Percentiles rank a stretch among this genome's conserved stretches.
These are phyloP conservation scores for Hirschfeldia incana DNA, from an alignment of 345 rosid species.

Conservation along the genomic window DNA sequence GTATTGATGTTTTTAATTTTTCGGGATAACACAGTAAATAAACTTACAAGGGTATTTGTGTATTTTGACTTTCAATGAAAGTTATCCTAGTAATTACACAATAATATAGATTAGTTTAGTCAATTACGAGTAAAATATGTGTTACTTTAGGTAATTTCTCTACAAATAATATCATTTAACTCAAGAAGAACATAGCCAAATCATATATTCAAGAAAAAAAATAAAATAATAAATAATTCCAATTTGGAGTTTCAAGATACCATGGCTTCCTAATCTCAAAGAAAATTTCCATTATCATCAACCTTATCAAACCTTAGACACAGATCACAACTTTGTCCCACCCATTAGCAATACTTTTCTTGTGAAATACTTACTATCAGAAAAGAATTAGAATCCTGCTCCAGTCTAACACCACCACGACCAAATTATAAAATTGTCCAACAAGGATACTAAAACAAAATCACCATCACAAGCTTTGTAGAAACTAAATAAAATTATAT, in stretches of 20 bases:
- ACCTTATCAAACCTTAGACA: background rate
- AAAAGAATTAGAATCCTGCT: background rate
- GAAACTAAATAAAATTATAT: background rate
- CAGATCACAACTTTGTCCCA: background rate
- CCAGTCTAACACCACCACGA: background rate
- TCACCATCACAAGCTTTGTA: background rate
- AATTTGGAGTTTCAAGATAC: background rate
- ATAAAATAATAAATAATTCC: background rate
- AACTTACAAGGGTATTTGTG: no score
- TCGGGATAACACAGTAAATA: no score
- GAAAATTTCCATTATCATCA: background rate
- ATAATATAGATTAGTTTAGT: no score
- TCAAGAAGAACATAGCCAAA: no score
- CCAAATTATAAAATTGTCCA: background rate
- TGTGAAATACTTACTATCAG: background rate
- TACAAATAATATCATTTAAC: no score
- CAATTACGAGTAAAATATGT: no score
- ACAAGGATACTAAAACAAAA: background rate
- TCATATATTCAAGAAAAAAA: no score
- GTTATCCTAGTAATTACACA: no score
- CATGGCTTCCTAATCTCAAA: background rate
- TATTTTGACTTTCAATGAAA: no score
- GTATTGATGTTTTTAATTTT: no score
- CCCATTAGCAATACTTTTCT: background rate
- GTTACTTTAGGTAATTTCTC: background rate